Conservation (phyloP, 2,329 filamentous ascomycete species). For the Coleophoma cylindrospora region DNA sequence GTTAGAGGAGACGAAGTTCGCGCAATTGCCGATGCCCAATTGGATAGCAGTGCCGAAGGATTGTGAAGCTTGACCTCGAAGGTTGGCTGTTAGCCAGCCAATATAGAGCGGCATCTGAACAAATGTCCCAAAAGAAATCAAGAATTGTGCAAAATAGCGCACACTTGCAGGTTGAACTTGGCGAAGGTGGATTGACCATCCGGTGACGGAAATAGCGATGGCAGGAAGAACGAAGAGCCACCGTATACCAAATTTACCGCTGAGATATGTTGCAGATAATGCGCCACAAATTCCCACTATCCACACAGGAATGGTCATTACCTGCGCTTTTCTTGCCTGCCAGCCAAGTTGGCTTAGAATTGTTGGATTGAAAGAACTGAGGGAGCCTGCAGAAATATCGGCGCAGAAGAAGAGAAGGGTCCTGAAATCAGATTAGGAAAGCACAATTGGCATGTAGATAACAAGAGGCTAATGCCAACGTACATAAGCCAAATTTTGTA, state of each 20-base stretch:
- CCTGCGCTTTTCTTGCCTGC: slow-evolving; percentile 25
- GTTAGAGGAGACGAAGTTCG: slow-evolving; percentile 35
- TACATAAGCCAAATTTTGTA: slow-evolving; percentile 21
- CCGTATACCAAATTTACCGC: slow-evolving; percentile 26
- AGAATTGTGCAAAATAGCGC: slow-evolving; percentile 31
- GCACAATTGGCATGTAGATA: background rate
- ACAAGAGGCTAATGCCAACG: background rate
- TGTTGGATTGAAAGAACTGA: slow-evolving; percentile 28
- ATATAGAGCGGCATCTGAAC: slow-evolving; percentile 28
- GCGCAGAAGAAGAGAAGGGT: slow-evolving; percentile 25
- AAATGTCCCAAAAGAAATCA: slow-evolving; percentile 27
- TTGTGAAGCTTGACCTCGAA: slow-evolving; percentile 33
- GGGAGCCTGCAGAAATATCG: slow-evolving; percentile 29
- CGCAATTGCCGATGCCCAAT: slow-evolving; percentile 38
- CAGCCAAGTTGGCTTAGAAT: slow-evolving; percentile 29
- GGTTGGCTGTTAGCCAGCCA: slow-evolving; percentile 33
- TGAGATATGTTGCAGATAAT: slow-evolving; percentile 22
- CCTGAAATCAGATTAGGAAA: background rate
- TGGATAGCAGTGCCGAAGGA: slow-evolving; percentile 35
- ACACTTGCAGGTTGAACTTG: slow-evolving; percentile 4
- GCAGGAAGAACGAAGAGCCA: slow-evolving; percentile 31
- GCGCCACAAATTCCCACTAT: slow-evolving; percentile 24
- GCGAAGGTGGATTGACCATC: slow-evolving; percentile 15
- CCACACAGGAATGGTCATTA: slow-evolving; percentile 31
- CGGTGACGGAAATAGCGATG: slow-evolving; percentile 26